Evolutionary conservation across 805 yeast species (phyloP).

Genomic region (Candida multigemmis): DNA sequence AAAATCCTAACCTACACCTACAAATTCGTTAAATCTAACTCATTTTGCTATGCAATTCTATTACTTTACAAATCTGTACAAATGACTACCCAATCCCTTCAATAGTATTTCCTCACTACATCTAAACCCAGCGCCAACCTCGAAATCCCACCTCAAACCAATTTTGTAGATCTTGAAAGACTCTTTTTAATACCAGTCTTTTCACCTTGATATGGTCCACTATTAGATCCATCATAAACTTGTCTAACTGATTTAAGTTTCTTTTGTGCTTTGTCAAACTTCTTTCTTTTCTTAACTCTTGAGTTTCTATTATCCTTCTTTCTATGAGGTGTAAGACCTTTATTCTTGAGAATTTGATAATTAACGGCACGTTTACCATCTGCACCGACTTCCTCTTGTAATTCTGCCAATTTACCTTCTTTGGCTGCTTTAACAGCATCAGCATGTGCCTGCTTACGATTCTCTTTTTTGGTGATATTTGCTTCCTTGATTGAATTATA

Average conservation of each 20-base stretch:
- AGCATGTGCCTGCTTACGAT: constrained; percentile 56
- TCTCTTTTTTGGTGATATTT: constrained; percentile 39
- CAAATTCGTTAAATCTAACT: not conserved
- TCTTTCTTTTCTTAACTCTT: constrained; percentile 96
- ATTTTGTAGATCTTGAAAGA: constrained; percentile 77
- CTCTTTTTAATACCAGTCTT: constrained; percentile 96
- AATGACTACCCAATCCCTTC: not conserved
- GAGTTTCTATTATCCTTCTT: constrained; percentile 92
- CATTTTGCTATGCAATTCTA: not conserved
- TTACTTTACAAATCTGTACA: constrained; percentile 1
- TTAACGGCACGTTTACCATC: constrained; percentile 92
- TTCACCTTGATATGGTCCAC: constrained; percentile 80
- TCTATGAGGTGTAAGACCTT: constrained; percentile 89
- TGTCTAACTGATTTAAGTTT: constrained; percentile 84
- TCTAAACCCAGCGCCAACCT: no score
- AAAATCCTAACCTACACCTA: no score
- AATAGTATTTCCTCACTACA: no score
- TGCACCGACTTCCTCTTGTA: constrained; percentile 55
- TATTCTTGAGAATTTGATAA: constrained; percentile 91
- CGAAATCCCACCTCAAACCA: constrained; percentile 21
- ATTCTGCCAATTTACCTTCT: constrained; percentile 74
- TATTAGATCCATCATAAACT: constrained; percentile 70
- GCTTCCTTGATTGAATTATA: constrained; percentile 46
- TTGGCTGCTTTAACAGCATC: constrained; percentile 71
- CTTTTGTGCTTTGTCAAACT: constrained; percentile 91